A percentile compares a stretch with the other conserved stretches of the same genome.
Conservation (phyloP, 805 yeast genomes). For the Candida alai region DNA sequence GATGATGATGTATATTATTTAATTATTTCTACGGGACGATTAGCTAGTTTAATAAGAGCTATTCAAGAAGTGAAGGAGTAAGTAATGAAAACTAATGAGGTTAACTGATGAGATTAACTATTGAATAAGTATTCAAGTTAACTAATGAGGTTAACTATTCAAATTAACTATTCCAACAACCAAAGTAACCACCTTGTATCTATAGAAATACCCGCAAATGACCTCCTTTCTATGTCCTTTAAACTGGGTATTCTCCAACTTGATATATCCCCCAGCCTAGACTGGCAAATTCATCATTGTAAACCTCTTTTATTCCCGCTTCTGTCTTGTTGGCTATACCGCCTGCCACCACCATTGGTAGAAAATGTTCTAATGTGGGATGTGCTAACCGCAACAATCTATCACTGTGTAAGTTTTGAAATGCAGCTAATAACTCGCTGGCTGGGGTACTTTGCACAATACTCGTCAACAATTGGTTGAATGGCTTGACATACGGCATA, state of each 20-base stretch:
- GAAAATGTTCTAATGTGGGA: conserved; percentile 74
- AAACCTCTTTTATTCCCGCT: conserved; percentile 40
- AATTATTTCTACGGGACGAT: too few relatives aligned
- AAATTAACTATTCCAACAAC: too few relatives aligned
- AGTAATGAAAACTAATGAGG: too few relatives aligned
- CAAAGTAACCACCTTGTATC: too few relatives aligned
- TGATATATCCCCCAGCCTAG: conserved; percentile 72
- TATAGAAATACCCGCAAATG: too few relatives aligned
- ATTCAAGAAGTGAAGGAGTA: too few relatives aligned
- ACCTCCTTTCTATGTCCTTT: too few relatives aligned
- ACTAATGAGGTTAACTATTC: too few relatives aligned
- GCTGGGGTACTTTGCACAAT: conserved; percentile 29
- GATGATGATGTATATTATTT: conserved; percentile 10
- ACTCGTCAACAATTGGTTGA: conserved; percentile 44
- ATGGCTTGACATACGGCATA: conserved; percentile 49
- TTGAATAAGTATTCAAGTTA: too few relatives aligned
- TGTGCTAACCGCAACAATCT: conserved; percentile 51
- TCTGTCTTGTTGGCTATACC: conserved; percentile 47
- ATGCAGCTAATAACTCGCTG: conserved; percentile 26
- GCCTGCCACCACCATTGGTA: conserved; percentile 61
- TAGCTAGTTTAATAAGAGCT: too few relatives aligned
- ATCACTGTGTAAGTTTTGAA: conserved; percentile 34
- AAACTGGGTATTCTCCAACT: conserved; percentile 28
- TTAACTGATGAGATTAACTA: too few relatives aligned
- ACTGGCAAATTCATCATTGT: conserved; percentile 40